Evolutionary conservation across 495 filamentous ascomycete species (phyloP).

Genomic region (Xylaria nigripes): DNA sequence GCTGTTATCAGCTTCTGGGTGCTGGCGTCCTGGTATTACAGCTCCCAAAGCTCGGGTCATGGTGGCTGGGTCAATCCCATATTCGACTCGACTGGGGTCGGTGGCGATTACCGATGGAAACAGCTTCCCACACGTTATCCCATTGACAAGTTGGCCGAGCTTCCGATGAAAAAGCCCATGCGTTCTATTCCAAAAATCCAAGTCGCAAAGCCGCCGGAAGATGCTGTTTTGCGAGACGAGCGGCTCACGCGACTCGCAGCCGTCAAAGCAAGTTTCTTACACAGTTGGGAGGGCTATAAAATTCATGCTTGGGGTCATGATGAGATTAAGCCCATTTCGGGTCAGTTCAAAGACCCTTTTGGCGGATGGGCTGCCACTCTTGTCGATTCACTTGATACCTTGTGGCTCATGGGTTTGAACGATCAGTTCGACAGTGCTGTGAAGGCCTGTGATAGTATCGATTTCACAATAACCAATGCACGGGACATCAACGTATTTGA

Average conservation of each 20-base stretch:
- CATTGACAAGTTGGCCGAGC: conserved; percentile 51
- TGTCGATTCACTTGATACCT: conserved; percentile 71
- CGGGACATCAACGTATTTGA: conserved; percentile 61
- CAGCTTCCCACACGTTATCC: conserved; percentile 35
- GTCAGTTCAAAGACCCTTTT: conserved; percentile 55
- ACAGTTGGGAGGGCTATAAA: conserved; percentile 71
- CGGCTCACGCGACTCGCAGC: conserved; percentile 43
- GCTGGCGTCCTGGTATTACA: conserved; percentile 25
- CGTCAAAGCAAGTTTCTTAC: conserved; percentile 60
- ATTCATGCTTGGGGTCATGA: conserved; percentile 68
- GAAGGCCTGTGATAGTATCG: conserved; percentile 58
- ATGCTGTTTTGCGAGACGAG: conserved; percentile 17
- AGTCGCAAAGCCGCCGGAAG: conserved; percentile 28
- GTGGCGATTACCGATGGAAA: conserved; percentile 15
- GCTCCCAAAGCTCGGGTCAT: conserved; percentile 13
- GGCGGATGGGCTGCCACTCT: conserved; percentile 81
- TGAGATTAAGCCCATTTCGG: conserved; percentile 60
- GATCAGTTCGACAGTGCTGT: conserved; percentile 72
- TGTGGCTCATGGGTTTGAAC: conserved; percentile 84
- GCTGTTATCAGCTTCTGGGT: conserved; percentile 23
- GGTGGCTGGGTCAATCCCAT: conserved; percentile 7
- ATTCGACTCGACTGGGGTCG: conserved; percentile 2
- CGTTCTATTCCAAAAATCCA: conserved; percentile 65
- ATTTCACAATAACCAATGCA: conserved; percentile 59
- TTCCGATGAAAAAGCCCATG: conserved; percentile 61